These are phyloP conservation scores for Cephaloascus fragrans DNA, from an alignment of 805 yeast species.

Conservation along the genomic window DNA sequence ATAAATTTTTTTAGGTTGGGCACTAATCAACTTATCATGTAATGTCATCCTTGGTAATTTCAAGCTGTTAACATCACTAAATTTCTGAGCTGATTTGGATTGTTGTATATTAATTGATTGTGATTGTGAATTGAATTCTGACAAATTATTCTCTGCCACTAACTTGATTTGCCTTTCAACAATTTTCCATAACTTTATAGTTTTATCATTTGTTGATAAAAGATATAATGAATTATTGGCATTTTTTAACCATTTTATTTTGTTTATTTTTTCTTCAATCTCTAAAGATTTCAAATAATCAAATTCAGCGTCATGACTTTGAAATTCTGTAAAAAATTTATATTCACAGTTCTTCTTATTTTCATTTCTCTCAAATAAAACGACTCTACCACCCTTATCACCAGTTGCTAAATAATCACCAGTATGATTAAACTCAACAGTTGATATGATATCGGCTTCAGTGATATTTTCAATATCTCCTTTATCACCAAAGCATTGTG, in stretches of 20 bases:
- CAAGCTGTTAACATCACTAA: conserved; percentile 33
- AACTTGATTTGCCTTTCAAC: conserved; percentile 86
- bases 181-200: conserved; percentile 97
- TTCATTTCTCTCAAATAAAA: conserved; percentile 82
- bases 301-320: conserved; percentile 96
- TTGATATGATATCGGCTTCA: conserved; percentile 93
- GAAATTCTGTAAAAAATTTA: conserved; percentile 93
- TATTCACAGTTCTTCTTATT: conserved; percentile 79
- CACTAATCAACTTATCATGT: conserved; percentile 92
- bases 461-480: conserved; percentile 93
- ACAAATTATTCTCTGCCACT: conserved; percentile 83
- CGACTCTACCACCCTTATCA: conserved; percentile 97
- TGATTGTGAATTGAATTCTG: conserved; percentile 24
- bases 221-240: conserved; percentile 85
- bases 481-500: conserved; percentile 98
- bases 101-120: conserved; percentile 11
- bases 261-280: conserved; percentile 96
- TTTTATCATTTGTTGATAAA: conserved; percentile 90
- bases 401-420: conserved; percentile 98
- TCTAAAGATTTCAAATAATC: conserved; percentile 93
- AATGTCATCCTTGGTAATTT: conserved; percentile 82
- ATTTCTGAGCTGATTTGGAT: conserved; percentile 17
- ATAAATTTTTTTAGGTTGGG: conserved; percentile 85
- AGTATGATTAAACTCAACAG: conserved; percentile 91
- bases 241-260: conserved; percentile 91